These are phyloP conservation scores for Syzygium oleosum DNA, from an alignment of 345 rosid species.

Conservation along the genomic window DNA sequence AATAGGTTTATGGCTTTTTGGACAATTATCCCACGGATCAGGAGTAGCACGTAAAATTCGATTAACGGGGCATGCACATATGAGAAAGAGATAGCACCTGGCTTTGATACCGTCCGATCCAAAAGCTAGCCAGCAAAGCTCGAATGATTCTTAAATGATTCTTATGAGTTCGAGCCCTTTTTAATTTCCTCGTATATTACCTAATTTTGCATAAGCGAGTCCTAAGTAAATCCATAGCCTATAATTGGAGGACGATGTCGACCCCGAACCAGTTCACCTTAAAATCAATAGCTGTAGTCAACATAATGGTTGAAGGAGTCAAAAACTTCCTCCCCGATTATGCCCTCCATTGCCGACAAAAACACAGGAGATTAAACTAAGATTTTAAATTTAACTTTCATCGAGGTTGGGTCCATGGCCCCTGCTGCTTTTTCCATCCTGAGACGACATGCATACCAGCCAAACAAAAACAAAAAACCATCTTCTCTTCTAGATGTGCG, in stretches of 20 bases:
- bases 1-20: too few species aligned
- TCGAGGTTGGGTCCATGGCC: not conserved
- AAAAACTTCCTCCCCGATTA: not conserved
- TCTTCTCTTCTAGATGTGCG: not conserved
- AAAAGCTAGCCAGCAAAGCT: not conserved
- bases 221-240: not conserved
- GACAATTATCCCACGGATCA: not conserved
- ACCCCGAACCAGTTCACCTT: not conserved
- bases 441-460: not conserved
- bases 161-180: not conserved
- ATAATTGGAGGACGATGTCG: not conserved
- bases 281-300: not conserved
- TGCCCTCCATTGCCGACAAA: not conserved
- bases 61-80: not conserved
- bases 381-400: not conserved
- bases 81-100: too few species aligned
- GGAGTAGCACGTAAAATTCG: not conserved
- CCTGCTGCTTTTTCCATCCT: not conserved
- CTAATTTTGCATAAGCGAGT: not conserved
- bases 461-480: not conserved
- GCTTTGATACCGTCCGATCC: not conserved
- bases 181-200: not conserved
- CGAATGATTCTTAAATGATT: not conserved
- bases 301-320: not conserved
- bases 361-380: not conserved